phyloP scores from a whole-genome alignment of 1,139 yeast species.

The Debaryomyces udenii region DNA sequence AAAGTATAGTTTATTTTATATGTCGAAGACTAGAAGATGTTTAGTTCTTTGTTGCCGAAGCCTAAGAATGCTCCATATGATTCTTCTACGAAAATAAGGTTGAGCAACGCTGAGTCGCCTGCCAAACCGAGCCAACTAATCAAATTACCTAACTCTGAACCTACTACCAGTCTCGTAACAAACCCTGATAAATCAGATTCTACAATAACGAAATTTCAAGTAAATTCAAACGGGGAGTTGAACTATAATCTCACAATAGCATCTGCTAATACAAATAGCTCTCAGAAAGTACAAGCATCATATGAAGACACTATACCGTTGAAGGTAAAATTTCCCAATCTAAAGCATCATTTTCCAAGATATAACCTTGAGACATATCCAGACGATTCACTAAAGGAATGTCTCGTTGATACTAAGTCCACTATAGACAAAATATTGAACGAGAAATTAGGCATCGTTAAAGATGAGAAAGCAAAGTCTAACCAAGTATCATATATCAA shows the following conservation, averaged over 20 bases:
- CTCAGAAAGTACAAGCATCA: slow-evolving; percentile 27
- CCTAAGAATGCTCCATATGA: slow-evolving; percentile 30
- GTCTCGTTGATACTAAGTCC: slow-evolving; percentile 33
- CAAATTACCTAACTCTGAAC: slow-evolving; percentile 3
- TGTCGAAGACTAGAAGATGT: slow-evolving; percentile 23
- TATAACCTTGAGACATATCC: slow-evolving; percentile 30
- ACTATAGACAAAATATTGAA: slow-evolving; percentile 28
- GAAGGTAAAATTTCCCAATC: slow-evolving; percentile 41
- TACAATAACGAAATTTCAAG: slow-evolving; percentile 22
- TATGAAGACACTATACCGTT: slow-evolving; percentile 47
- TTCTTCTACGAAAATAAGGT: not conserved
- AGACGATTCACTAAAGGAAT: slow-evolving; percentile 29
- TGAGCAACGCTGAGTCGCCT: slow-evolving; percentile 2
- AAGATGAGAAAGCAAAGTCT: slow-evolving; percentile 14
- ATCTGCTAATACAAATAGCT: slow-evolving; percentile 13
- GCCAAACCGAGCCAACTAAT: slow-evolving; percentile 2
- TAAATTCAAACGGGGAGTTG: slow-evolving; percentile 33
- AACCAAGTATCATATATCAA: slow-evolving; percentile 24
- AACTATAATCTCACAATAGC: slow-evolving; percentile 34
- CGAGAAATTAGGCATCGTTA: slow-evolving; percentile 20
- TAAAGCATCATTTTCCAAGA: slow-evolving; percentile 46
- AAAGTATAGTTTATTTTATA: not conserved
- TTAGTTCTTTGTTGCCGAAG: slow-evolving; percentile 35
- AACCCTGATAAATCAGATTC: slow-evolving; percentile 7
- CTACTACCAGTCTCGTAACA: slow-evolving; percentile 1